Percentiles rank a stretch among this genome's conserved stretches.
Evolutionary conservation across 306 rosid species (phyloP).

Genomic region (Dalbergia cultrata): DNA sequence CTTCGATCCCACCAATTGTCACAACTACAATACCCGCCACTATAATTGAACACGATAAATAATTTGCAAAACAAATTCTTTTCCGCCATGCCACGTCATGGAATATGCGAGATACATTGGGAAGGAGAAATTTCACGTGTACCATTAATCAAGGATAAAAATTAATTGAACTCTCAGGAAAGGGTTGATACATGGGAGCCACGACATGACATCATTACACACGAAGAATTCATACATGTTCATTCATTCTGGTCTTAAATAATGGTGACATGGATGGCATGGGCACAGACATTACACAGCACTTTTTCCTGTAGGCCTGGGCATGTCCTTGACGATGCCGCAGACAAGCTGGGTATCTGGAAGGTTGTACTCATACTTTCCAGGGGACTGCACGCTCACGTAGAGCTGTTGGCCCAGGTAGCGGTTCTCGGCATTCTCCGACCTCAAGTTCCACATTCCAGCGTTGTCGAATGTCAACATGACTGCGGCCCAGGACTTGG

Average conservation of each 20-base stretch:
- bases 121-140: not conserved
- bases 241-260: too few species aligned
- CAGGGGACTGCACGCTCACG: conserved; percentile 53
- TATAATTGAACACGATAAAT: not conserved
- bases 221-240: too few species aligned
- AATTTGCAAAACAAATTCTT: not conserved
- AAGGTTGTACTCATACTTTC: conserved; percentile 67
- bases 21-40: too few species aligned
- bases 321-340: conserved; percentile 63
- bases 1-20: too few species aligned
- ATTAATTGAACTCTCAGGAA: not conserved
- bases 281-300: too few species aligned
- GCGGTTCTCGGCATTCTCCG: conserved; percentile 62
- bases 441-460: conserved; percentile 84
- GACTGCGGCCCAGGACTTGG: conserved; percentile 77
- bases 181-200: conserved; percentile 13
- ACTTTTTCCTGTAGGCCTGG: conserved; percentile 51
- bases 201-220: not conserved
- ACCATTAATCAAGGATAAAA: not conserved
- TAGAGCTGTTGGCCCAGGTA: conserved; percentile 81
- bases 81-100: not conserved
- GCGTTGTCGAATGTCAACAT: conserved; percentile 71
- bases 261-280: too few species aligned
- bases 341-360: conserved; percentile 60
- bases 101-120: not conserved